These are phyloP conservation scores for Cystobasidiaceae sp. DNA, from an alignment of 1,284 basidiomycete genomes.

Conservation along the genomic window DNA sequence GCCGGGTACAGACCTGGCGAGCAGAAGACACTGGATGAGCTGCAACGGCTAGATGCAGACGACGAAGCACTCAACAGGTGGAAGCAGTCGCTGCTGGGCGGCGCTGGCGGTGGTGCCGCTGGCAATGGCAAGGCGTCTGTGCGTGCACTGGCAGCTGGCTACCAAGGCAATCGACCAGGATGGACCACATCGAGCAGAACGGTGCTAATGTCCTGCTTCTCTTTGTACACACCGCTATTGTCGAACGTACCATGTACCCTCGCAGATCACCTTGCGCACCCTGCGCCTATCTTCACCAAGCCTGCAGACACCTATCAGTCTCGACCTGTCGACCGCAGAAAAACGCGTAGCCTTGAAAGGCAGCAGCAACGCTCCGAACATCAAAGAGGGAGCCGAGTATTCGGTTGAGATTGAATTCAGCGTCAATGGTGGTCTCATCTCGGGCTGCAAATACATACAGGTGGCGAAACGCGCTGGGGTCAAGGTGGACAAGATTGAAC, in stretches of 20 bases:
- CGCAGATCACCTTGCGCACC: conserved; percentile 16
- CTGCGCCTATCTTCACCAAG: conserved; percentile 43
- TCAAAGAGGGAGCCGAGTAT: conserved; percentile 47
- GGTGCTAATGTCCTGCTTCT: background rate
- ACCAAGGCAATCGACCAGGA: background rate
- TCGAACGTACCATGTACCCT: too few species aligned
- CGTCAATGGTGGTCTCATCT: conserved; percentile 45
- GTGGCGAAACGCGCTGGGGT: conserved; percentile 48
- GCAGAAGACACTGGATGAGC: conserved; percentile 47
- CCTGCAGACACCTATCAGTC: conserved; percentile 42
- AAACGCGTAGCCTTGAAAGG: conserved; percentile 44
- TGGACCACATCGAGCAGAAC: background rate
- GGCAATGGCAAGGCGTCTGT: conserved; percentile 31
- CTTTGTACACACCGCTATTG: background rate
- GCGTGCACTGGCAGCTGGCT: too few species aligned
- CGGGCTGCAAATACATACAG: conserved; percentile 48
- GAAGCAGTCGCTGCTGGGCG: conserved; percentile 47
- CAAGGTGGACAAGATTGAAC: conserved; percentile 44
- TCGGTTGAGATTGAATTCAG: conserved; percentile 45
- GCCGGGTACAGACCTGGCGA: conserved; percentile 46
- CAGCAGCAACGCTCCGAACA: conserved; percentile 43
- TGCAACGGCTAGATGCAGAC: conserved; percentile 45
- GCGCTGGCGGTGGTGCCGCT: conserved; percentile 33
- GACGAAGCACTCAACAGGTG: conserved; percentile 47
- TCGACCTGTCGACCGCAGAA: conserved; percentile 42